These are phyloP conservation scores for Lizanozyma gosingica DNA, from an alignment of 1,139 yeast species.

Conservation along the genomic window DNA sequence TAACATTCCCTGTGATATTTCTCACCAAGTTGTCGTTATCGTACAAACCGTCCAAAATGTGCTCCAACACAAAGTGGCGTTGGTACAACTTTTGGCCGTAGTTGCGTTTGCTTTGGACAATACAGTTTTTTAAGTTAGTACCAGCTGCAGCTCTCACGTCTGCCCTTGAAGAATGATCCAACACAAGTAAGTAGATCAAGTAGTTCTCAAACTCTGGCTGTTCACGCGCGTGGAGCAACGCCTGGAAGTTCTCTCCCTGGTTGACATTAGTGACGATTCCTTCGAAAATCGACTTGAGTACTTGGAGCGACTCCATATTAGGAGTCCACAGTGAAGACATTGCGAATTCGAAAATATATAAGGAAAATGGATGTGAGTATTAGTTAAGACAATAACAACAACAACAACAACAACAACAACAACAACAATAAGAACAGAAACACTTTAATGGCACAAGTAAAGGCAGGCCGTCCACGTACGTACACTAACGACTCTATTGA, in stretches of 20 bases:
- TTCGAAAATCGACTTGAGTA: conserved; percentile 52
- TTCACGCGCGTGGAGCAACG: conserved; percentile 55
- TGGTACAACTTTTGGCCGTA: conserved; percentile 19
- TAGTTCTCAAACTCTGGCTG: conserved; percentile 79
- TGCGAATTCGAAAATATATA: too few species aligned
- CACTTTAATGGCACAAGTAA: too few species aligned
- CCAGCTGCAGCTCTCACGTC: conserved; percentile 88
- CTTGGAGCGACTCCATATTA: conserved; percentile 50
- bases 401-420: too few species aligned
- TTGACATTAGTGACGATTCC: conserved; percentile 46
- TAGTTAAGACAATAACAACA: too few species aligned
- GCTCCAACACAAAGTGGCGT: conserved; percentile 49
- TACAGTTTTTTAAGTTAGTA: conserved; percentile 66
- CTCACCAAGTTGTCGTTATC: conserved; percentile 57
- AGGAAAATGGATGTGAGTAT: too few species aligned
- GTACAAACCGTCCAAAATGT: conserved; percentile 60
- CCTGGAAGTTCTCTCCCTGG: conserved; percentile 20
- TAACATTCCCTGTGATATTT: conserved; percentile 84
- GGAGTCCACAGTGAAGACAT: conserved; percentile 53
- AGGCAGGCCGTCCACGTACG: too few species aligned
- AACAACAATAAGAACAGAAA: too few species aligned
- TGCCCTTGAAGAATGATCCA: conserved; percentile 36
- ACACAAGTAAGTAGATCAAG: conserved; percentile 58
- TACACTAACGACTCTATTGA: too few species aligned
- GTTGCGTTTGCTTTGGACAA: conserved; percentile 29